Conservation (phyloP, 768 basidiomycete genomes). For the Kwoniella heveanensis region DNA sequence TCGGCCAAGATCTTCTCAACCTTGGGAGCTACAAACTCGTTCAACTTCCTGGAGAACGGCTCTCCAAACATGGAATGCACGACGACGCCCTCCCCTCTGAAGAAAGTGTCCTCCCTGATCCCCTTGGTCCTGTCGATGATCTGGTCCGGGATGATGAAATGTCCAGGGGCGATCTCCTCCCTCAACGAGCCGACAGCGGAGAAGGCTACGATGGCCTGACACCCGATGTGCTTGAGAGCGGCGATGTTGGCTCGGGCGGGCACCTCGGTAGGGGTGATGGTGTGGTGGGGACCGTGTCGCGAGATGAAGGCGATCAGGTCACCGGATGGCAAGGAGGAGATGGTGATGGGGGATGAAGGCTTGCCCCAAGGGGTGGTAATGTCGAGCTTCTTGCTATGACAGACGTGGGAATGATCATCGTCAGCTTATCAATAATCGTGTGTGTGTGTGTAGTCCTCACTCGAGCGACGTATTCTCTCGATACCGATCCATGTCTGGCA, state of each 20-base stretch:
- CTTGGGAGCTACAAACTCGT: slow-evolving; percentile 50
- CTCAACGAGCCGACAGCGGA: slow-evolving; percentile 91
- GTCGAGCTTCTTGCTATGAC: slow-evolving; percentile 22
- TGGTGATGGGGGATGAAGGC: slow-evolving; percentile 88
- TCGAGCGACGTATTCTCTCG: too few species aligned
- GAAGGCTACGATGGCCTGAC: slow-evolving; percentile 86
- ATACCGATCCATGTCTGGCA: background rate
- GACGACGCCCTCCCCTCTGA: slow-evolving; percentile 77
- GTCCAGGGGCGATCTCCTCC: slow-evolving; percentile 88
- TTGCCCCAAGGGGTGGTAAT: slow-evolving; percentile 76
- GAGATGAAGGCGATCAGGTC: slow-evolving; percentile 81
- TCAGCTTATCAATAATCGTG: slow-evolving; percentile 16
- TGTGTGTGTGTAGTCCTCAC: too few species aligned
- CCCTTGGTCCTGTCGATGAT: slow-evolving; percentile 98
- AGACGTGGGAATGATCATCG: background rate
- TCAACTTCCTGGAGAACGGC: slow-evolving; percentile 66
- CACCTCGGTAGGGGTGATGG: slow-evolving; percentile 74
- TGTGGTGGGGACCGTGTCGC: slow-evolving; percentile 82
- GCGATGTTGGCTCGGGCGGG: slow-evolving; percentile 91
- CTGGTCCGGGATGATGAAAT: slow-evolving; percentile 83
- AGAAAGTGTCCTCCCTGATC: slow-evolving; percentile 82
- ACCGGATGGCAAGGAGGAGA: slow-evolving; percentile 81
- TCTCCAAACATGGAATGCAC: slow-evolving; percentile 94
- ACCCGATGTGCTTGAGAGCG: slow-evolving; percentile 88
- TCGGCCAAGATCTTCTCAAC: slow-evolving; percentile 67